Conservation (phyloP, 805 yeast genomes). For the Debaryomyces hansenii region DNA sequence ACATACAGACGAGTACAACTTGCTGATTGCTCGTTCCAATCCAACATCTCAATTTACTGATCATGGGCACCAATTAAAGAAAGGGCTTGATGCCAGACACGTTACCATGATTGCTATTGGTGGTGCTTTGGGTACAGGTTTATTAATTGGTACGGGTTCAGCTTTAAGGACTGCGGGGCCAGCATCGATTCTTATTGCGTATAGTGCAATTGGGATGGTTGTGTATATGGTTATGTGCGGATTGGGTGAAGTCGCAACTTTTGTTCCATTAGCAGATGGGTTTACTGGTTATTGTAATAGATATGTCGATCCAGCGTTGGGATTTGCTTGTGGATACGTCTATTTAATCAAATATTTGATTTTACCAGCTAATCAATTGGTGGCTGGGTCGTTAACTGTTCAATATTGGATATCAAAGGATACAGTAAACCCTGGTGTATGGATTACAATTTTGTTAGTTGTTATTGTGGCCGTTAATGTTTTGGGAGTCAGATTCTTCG, state of each 20-base stretch:
- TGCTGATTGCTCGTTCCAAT: constrained; percentile 45
- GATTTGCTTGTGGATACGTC: constrained; percentile 68
- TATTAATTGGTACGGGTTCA: constrained; percentile 73
- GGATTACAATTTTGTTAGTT: constrained; percentile 51
- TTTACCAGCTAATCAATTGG: constrained; percentile 63
- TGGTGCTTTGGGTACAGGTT: constrained; percentile 81
- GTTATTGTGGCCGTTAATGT: constrained; percentile 42
- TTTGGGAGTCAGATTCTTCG: constrained; percentile 52
- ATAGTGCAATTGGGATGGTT: constrained; percentile 66
- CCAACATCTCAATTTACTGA: constrained; percentile 36
- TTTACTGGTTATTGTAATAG: constrained; percentile 65
- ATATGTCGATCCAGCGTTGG: constrained; percentile 65
- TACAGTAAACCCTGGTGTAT: constrained; percentile 54
- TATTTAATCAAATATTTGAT: constrained; percentile 57
- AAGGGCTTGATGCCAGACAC: constrained; percentile 55
- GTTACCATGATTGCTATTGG: constrained; percentile 77
- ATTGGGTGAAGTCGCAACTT: constrained; percentile 69
- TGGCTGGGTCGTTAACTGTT: constrained; percentile 57
- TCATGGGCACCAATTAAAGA: constrained; percentile 47
- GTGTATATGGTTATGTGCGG: constrained; percentile 71
- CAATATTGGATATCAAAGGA: constrained; percentile 53
- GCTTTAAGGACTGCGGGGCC: constrained; percentile 75
- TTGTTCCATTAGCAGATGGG: constrained; percentile 64
- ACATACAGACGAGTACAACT: constrained; percentile 50
- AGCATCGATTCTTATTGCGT: constrained; percentile 61